Base-by-base conservation (phyloP, 306 rosid species). In the Begonia loranthoides region DNA sequence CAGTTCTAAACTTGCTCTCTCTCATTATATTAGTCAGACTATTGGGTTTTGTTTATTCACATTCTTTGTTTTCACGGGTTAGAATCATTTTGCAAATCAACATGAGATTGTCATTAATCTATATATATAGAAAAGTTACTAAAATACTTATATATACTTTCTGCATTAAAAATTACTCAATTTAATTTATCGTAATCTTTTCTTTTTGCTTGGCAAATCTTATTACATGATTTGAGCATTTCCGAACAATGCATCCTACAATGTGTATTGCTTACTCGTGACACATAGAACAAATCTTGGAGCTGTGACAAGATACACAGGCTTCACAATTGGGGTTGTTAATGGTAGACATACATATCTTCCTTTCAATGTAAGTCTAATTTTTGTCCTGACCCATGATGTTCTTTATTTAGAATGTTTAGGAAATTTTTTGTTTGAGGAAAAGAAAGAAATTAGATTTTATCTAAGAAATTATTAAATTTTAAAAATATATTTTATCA, bases 211-310 rank as follows among this genome's bases (percentile, higher is more conserved):
- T 60, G 55, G 61, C 77, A 87, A 93, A 87, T 79, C 95, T 93
- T 36, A 87, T 11, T 87, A 87, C 79, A 87, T 87, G 95, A 82
- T 87, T 64, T 79, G 95, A 16, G 95, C 94, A 47, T 51, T 87
- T 75, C 95, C 89, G 51, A 60, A 93, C 66, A 87, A 79, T 75
- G 95, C 87, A 55, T 81, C 95, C 1, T 93, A 87, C 67, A 87
- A 80, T 50, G 89, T 87, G 64, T 82, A 82, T 67, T 79, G 89
- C 68, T 82, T 93, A 47, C 87, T 82, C 45, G 89, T 87, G 65
- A 89, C 87, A 54, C 95, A 87, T 58, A 87, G 94, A 65, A 89
- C 87, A 24, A 83, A 82, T 58, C 95, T 82, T 65, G 95, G 95
- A 43, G 87, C 89, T 53, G 82, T 87, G 95, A 89, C 94, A 9